Evolutionary conservation across 768 basidiomycete genomes (phyloP).

Genomic region (Tulasnella sp.): DNA sequence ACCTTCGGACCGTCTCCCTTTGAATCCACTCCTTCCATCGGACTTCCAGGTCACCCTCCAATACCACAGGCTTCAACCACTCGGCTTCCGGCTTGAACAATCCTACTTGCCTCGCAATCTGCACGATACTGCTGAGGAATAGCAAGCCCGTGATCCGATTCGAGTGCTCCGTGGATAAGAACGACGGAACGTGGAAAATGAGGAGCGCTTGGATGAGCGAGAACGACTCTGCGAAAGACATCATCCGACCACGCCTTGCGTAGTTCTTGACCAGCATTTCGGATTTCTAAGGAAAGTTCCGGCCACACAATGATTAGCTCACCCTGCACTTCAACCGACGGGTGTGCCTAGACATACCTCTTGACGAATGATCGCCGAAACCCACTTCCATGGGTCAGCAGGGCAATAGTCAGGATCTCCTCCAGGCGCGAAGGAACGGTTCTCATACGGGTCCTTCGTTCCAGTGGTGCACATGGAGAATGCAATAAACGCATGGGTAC

Average conservation of each 20-base stretch:
- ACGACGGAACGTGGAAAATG: constrained; percentile 22
- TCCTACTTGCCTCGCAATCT: constrained; percentile 33
- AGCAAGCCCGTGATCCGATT: constrained; percentile 29
- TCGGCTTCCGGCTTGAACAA: constrained; percentile 30
- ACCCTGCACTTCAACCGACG: not conserved
- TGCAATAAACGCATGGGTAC: constrained; percentile 31
- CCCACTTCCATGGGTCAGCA: constrained; percentile 14
- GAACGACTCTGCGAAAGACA: constrained; percentile 19
- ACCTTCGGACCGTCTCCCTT: constrained; percentile 33
- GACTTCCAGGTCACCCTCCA: constrained; percentile 25
- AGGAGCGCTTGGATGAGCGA: constrained; percentile 31
- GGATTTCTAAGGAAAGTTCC: constrained; percentile 28
- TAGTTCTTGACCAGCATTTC: constrained; percentile 31
- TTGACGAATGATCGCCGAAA: not conserved
- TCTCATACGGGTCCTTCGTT: constrained; percentile 1
- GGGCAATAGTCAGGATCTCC: not conserved
- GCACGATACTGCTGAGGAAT: constrained; percentile 30
- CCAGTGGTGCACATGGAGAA: constrained; percentile 36
- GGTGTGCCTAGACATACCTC: not conserved
- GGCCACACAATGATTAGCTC: not conserved
- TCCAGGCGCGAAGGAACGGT: not conserved
- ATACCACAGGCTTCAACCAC: constrained; percentile 29
- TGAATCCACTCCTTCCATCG: constrained; percentile 34
- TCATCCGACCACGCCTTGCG: not conserved
- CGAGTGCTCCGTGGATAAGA: constrained; percentile 32